Base-by-base conservation (phyloP, 345 rosid genomes). In the Balakata baccata region DNA sequence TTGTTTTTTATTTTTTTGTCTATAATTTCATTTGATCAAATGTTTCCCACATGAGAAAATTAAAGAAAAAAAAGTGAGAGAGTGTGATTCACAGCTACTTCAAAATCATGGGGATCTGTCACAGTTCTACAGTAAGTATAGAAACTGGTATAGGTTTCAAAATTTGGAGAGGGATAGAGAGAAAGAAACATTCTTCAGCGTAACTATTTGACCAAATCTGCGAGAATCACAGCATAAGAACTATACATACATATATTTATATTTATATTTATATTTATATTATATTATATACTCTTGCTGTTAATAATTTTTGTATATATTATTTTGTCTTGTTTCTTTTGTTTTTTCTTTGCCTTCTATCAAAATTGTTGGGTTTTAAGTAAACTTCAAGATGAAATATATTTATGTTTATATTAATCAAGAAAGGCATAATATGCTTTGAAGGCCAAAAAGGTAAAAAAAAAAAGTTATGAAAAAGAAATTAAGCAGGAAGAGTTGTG, bases 341-440 rank as follows among this genome's bases (percentile, higher is more conserved):
- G 16, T 45, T 29, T 20, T 16, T n/a, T 16, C 14, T 57, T 54
- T 39, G 23, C 5, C 16, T 20, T 41, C 10, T 43, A 49, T 67
- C 5, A 25, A 47, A 49, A 6, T 25, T 45, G 1, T 41, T 70
- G 29, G 77, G 52, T 64, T 69, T 64, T 9, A 22, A 11, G 51
- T n/a, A 38, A 25, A 41, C 45, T 54, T 66, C 12, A 13, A 11
- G 41, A 38, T 51, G 7, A 69, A 52, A 68, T 61, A 68, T 61
- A 41, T 61, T 56, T 38, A 39, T 17, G 23, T 11, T 34, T 71
- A 20, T 66, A 20, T 43, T 25, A 60, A 25, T 79, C 73, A 74
- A 73, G 56, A 69, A 76, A 72, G 67, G 13, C 78, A 50, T 67
- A 25, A 20, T 20, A 45, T 70, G 80, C 77, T 79, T 60, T 66